Evolutionary conservation across 805 yeast genomes (phyloP).

Genomic region (Barnettozyma sucrosica): DNA sequence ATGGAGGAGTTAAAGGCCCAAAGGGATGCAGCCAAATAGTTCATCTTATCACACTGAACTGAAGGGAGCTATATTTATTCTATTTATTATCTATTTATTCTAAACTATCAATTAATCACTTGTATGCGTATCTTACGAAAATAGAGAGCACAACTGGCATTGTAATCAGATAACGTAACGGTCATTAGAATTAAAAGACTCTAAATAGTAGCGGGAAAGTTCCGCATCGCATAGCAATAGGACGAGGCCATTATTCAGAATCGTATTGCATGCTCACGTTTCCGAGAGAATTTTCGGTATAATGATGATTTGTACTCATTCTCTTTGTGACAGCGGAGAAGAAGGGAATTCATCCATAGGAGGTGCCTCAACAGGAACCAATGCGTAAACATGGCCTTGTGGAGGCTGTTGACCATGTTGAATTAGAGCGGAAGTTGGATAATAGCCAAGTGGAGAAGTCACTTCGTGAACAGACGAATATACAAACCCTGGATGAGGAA

Average conservation of each 20-base stretch:
- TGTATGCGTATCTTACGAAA: background rate
- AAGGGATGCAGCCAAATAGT: constrained; percentile 4
- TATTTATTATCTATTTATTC: constrained; percentile 6
- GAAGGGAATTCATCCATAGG: background rate
- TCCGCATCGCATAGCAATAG: too few relatives aligned
- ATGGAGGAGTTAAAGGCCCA: constrained; percentile 47
- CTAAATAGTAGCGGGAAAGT: background rate
- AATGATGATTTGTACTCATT: background rate
- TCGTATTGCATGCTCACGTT: background rate
- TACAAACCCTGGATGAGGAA: background rate
- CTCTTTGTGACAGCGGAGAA: background rate
- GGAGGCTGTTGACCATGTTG: background rate
- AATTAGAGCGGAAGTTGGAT: background rate
- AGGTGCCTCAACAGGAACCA: background rate
- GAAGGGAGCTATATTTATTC: constrained; percentile 4
- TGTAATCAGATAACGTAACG: background rate
- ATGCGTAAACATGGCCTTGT: background rate
- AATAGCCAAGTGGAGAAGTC: background rate
- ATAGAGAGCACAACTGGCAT: background rate
- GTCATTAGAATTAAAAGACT: background rate
- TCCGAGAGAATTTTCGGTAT: background rate
- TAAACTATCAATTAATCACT: constrained; percentile 5
- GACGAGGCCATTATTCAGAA: background rate
- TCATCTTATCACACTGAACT: background rate
- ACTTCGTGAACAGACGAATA: background rate